Percentiles rank a stretch among this genome's conserved stretches.
These are phyloP conservation scores for Puccinia novopanici DNA, from an alignment of 1,284 basidiomycete genomes.

Conservation along the genomic window DNA sequence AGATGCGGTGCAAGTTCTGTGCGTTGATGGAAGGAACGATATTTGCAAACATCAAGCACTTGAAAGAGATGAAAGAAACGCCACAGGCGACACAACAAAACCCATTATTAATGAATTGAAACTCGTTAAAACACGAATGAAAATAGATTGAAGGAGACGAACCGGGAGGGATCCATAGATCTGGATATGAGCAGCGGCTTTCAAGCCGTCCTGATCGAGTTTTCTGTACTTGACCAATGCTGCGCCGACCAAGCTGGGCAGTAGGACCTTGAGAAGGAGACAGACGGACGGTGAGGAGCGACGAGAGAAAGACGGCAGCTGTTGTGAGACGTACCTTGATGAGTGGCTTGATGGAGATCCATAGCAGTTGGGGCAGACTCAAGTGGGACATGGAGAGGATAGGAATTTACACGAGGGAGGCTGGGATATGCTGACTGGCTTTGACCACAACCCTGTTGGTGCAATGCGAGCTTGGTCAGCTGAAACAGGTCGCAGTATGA, in stretches of 20 bases:
- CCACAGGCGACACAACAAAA: no score
- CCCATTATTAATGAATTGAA: no score
- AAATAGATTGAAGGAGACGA: neutral
- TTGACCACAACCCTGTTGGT: no score
- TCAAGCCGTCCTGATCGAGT: conserved; percentile 24
- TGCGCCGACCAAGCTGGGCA: conserved; percentile 10
- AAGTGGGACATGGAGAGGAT: conserved; percentile 1
- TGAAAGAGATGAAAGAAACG: no score
- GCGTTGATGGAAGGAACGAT: conserved; percentile 40
- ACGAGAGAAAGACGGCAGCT: neutral
- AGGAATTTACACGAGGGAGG: no score
- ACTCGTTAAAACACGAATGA: no score
- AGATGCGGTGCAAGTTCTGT: conserved; percentile 27
- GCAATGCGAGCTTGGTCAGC: no score
- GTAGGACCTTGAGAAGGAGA: conserved; percentile 1
- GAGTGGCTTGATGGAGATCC: conserved; percentile 45
- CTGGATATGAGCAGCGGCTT: conserved; percentile 41
- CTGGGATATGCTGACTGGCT: no score
- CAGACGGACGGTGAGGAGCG: neutral
- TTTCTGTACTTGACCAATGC: conserved; percentile 10
- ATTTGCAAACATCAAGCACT: conserved; percentile 33
- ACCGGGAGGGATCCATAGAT: conserved; percentile 40
- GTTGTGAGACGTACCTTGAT: conserved; percentile 33
- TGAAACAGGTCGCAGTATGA: no score
- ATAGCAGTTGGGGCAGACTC: conserved; percentile 5